These are phyloP conservation scores for Mycena galericulata DNA, from an alignment of 768 basidiomycete species.

Conservation along the genomic window DNA sequence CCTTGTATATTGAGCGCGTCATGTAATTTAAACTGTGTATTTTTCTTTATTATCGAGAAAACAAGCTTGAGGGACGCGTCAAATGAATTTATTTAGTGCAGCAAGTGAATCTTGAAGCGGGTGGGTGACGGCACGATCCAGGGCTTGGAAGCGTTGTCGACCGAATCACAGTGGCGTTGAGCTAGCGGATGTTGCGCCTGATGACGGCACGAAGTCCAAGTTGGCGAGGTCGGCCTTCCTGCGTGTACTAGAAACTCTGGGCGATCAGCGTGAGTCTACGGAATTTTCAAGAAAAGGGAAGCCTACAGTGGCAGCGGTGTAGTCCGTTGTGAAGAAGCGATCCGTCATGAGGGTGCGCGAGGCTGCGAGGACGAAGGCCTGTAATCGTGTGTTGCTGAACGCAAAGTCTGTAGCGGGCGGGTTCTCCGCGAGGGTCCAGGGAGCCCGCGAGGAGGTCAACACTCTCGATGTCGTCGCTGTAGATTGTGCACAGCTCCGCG, in stretches of 20 bases:
- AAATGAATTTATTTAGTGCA: too few species aligned
- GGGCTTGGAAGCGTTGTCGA: conserved; percentile 32
- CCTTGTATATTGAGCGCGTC: too few species aligned
- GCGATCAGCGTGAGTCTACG: not conserved
- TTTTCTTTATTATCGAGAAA: too few species aligned
- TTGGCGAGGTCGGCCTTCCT: conserved; percentile 17
- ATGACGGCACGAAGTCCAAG: conserved; percentile 28
- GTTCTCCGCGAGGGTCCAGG: conserved; percentile 27
- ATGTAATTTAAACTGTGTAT: too few species aligned
- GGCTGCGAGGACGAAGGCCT: conserved; percentile 31
- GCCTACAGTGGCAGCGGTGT: conserved; percentile 16
- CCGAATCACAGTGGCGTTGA: conserved; percentile 9
- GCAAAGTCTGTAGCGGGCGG: conserved; percentile 28
- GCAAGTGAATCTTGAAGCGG: too few species aligned
- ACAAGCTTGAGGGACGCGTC: too few species aligned
- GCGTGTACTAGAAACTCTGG: conserved; percentile 11
- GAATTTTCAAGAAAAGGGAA: too few species aligned
- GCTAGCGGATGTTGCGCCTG: conserved; percentile 20
- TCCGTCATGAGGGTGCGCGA: conserved; percentile 30
- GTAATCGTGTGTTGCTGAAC: conserved; percentile 34
- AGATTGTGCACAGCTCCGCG: conserved; percentile 14
- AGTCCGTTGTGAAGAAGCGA: conserved; percentile 34
- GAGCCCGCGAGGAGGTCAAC: conserved; percentile 25
- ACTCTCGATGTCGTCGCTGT: conserved; percentile 25
- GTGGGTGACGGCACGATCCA: conserved; percentile 26